Conservation (phyloP, 2,329 filamentous ascomycete genomes). For the Elsinoe arachidis region DNA sequence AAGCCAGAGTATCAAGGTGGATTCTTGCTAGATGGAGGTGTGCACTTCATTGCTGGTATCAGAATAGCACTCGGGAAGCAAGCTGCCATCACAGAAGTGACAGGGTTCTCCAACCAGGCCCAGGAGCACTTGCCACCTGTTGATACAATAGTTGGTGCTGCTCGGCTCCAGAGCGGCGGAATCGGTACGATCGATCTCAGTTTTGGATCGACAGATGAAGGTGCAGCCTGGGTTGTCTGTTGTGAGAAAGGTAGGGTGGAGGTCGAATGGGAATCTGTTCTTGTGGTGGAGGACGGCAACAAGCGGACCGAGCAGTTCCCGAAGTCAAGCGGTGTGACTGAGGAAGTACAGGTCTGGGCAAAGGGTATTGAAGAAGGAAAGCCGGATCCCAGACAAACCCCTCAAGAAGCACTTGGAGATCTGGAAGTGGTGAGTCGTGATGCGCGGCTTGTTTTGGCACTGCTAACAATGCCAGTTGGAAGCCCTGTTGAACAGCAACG, state of each 20-base stretch:
- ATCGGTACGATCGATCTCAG: slow-evolving; percentile 51
- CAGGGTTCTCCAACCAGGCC: slow-evolving; percentile 48
- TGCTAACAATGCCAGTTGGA: slow-evolving; percentile 1
- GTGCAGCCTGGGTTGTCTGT: slow-evolving; percentile 49
- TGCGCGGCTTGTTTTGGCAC: background rate
- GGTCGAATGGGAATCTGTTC: slow-evolving; percentile 37
- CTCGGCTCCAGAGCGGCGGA: slow-evolving; percentile 46
- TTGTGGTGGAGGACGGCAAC: slow-evolving; percentile 24
- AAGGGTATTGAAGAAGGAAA: slow-evolving; percentile 42
- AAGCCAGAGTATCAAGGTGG: slow-evolving; percentile 64
- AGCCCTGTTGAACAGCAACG: slow-evolving; percentile 9
- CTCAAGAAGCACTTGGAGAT: slow-evolving; percentile 53
- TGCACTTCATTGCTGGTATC: slow-evolving; percentile 60
- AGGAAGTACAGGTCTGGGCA: slow-evolving; percentile 55
- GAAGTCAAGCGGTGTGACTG: slow-evolving; percentile 44
- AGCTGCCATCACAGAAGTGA: slow-evolving; percentile 38
- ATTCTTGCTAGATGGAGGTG: slow-evolving; percentile 66
- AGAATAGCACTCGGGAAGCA: slow-evolving; percentile 49
- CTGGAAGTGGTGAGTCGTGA: slow-evolving; percentile 44
- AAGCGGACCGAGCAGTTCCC: slow-evolving; percentile 35
- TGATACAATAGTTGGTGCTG: slow-evolving; percentile 55
- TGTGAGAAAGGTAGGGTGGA: slow-evolving; percentile 51
- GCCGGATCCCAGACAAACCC: slow-evolving; percentile 43
- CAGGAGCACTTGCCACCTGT: slow-evolving; percentile 53
- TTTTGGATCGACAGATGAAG: slow-evolving; percentile 48